Conservation (phyloP, 1,139 yeast genomes). For the Geotrichum australiense region DNA sequence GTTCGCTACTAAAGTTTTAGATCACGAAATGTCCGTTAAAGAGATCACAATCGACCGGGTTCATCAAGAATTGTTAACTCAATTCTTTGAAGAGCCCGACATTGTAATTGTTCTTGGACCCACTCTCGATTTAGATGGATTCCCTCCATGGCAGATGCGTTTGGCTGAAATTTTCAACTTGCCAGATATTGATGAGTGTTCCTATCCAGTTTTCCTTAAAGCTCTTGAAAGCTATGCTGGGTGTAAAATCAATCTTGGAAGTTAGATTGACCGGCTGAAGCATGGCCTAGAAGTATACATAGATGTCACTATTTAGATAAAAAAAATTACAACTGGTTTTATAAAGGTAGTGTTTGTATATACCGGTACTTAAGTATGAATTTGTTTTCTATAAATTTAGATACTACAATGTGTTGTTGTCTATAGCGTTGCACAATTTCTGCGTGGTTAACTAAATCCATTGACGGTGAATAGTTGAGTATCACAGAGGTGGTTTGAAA, state of each 20-base stretch:
- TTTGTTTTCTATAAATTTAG: no score
- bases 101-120: conserved; percentile 82
- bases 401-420: no score
- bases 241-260: conserved; percentile 84
- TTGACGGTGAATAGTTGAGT: no score
- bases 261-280: no score
- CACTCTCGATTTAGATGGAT: conserved; percentile 77
- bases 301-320: no score
- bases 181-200: conserved; percentile 76
- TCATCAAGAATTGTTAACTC: conserved; percentile 64
- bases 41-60: conserved; percentile 71
- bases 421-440: no score
- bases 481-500: no score
- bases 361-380: no score
- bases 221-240: conserved; percentile 74
- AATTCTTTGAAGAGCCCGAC: conserved; percentile 90
- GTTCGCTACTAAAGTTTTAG: conserved; percentile 66
- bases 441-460: no score
- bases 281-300: no score
- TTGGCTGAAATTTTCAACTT: conserved; percentile 88
- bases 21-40: conserved; percentile 52
- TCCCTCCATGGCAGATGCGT: conserved; percentile 97
- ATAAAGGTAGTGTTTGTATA: no score
- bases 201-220: conserved; percentile 76
- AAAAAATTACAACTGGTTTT: no score